Conservation (phyloP, 1,139 yeast species). For the Taiozyma sp. region DNA sequence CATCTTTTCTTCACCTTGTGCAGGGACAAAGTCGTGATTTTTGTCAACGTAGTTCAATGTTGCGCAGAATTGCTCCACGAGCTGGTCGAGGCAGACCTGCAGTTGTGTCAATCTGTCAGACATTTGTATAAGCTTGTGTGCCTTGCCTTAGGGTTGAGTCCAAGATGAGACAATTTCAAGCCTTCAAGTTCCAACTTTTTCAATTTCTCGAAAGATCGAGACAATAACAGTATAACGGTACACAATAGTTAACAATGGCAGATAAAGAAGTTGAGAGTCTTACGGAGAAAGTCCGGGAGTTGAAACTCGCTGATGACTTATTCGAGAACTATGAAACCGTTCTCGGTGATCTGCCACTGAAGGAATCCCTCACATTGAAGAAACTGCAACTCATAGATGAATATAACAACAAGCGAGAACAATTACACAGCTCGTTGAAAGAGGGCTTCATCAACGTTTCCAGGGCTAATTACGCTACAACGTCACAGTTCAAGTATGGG, state of each 20-base stretch:
- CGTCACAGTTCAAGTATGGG: slow-evolving; percentile 21
- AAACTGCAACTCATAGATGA: slow-evolving; percentile 13
- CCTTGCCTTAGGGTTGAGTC: too few relatives aligned
- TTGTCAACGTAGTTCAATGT: slow-evolving; percentile 82
- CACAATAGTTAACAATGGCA: neutral
- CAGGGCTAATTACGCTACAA: slow-evolving; percentile 26
- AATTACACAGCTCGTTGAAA: slow-evolving; percentile 7
- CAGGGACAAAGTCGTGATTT: slow-evolving; percentile 55
- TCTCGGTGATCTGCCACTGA: neutral
- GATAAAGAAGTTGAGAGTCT: neutral
- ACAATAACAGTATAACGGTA: too few relatives aligned
- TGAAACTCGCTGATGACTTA: slow-evolving; percentile 15
- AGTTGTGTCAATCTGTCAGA: slow-evolving; percentile 89
- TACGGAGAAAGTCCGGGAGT: neutral
- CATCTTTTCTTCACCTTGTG: slow-evolving; percentile 46
- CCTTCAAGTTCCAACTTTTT: too few relatives aligned
- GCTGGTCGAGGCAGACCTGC: slow-evolving; percentile 87
- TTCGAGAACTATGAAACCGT: slow-evolving; percentile 9
- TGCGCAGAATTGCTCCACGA: slow-evolving; percentile 88
- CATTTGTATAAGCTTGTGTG: slow-evolving; percentile 30
- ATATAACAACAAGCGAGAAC: slow-evolving; percentile 5
- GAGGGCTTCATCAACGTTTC: slow-evolving; percentile 28
- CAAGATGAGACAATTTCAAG: too few relatives aligned
- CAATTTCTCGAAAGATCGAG: too few relatives aligned
- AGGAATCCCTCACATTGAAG: slow-evolving; percentile 5